These are phyloP conservation scores for Plasmodium gallinaceum DNA, from an alignment of 169 alveolate genomes.

Conservation along the genomic window DNA sequence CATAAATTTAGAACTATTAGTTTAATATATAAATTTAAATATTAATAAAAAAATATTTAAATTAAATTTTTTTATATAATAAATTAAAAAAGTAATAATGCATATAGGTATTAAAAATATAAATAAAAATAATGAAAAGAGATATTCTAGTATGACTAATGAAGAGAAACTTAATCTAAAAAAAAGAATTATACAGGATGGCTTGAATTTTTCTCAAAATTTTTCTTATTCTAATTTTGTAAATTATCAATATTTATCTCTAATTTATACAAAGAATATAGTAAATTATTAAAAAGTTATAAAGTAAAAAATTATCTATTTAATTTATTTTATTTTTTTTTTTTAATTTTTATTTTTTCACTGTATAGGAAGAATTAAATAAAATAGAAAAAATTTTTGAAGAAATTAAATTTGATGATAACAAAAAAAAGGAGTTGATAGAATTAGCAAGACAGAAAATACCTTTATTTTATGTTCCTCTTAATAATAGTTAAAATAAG, in stretches of 20 bases:
- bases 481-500: slow-evolving; percentile 37
- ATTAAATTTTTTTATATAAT: too few species aligned
- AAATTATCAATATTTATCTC: slow-evolving; percentile 54
- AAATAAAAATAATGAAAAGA: slow-evolving; percentile 33
- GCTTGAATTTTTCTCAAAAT: slow-evolving; percentile 43
- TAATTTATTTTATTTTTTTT: not conserved
- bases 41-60: too few species aligned
- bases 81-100: slow-evolving; percentile 8
- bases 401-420: slow-evolving; percentile 40
- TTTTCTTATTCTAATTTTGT: slow-evolving; percentile 59
- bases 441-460: slow-evolving; percentile 51
- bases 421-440: slow-evolving; percentile 51
- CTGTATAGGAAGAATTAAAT: slow-evolving; percentile 50
- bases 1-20: too few species aligned
- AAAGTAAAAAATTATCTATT: not conserved
- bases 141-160: slow-evolving; percentile 65
- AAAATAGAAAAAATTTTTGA: slow-evolving; percentile 11
- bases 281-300: slow-evolving; percentile 17
- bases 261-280: slow-evolving; percentile 16
- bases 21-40: too few species aligned
- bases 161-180: slow-evolving; percentile 41
- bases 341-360: not conserved
- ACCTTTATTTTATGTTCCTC: slow-evolving; percentile 37
- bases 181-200: slow-evolving; percentile 52
- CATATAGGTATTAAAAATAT: slow-evolving; percentile 28